Base-by-base conservation (phyloP, 176 grass and related monocot genomes). In the Typha latifolia region DNA sequence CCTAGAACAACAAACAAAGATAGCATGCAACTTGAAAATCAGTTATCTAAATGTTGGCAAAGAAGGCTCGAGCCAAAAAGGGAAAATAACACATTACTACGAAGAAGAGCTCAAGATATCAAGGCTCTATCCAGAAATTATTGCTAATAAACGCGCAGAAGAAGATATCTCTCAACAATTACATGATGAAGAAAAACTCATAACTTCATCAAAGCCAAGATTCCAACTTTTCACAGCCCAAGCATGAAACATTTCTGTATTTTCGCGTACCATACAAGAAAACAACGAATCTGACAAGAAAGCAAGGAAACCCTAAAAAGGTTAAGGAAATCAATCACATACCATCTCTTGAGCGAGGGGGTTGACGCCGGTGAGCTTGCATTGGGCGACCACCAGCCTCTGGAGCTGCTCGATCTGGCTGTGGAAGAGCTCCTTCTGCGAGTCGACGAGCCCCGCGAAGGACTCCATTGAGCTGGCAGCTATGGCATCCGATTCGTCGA, bases 261-360 rank as follows among this genome's bases (percentile, higher is more conserved):
- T 64, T 15, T 14, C 15, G 14, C 11, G 31, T 32, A 32, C 14
- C 31, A 16, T 47, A 9, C 23, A 62, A 12, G 12, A 62, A 49
- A 49, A 12, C n/a, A 12, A 62, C 9, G 19, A 32, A 49, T 59
- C 13, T 11, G 9, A 16, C 53, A 59, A 59, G n/a, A 59, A 59
- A 59, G n/a, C 14, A 22, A 9, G 53, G 2, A 21, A 59, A 55
- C 18, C 53, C n/a, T 3, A 31, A 19, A 74, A 13, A 51, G 48
- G 2, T 21, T 31, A 15, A 19, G 14, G 8, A 50, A 49, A 49
- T 50, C 49, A 21, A 12, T 18, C 15, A 77, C 72, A 67, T n/a
- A 91, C 92, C 94, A 97, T 97, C 74, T 97, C 94, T 73, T 97
- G 94, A 10, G 94, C 77, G 32, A 93, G 88, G 49, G 94, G 94